phyloP scores from a whole-genome alignment of 306 rosid genomes.

The Potentilla sterilis region DNA sequence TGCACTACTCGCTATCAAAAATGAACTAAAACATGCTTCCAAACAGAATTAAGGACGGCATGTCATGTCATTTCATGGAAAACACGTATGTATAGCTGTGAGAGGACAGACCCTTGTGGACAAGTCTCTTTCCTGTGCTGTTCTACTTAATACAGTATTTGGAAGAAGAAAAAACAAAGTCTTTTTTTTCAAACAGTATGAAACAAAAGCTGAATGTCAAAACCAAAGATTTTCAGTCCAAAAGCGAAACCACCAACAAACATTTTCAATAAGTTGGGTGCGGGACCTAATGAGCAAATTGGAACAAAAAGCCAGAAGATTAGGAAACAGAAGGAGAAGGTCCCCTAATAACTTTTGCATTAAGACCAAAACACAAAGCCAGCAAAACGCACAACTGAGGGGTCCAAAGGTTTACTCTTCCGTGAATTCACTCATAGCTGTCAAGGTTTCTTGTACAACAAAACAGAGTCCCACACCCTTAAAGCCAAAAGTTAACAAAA shows the following conservation, averaged over 20 bases:
- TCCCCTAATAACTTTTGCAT: slow-evolving; percentile 1
- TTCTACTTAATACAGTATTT: background rate
- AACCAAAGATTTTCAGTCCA: background rate
- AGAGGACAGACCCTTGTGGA: background rate
- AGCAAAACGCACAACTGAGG: background rate
- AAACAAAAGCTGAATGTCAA: background rate
- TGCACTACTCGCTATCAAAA: background rate
- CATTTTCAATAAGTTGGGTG: background rate
- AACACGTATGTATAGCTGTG: background rate
- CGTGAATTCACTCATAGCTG: slow-evolving; percentile 20
- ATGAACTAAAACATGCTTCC: background rate
- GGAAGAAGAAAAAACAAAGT: background rate
- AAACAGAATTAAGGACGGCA: background rate
- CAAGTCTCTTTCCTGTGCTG: slow-evolving; percentile 7
- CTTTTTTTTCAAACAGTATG: background rate
- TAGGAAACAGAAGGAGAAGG: slow-evolving; percentile 16
- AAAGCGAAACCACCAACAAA: background rate
- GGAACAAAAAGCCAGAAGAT: slow-evolving; percentile 15
- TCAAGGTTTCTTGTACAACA: slow-evolving; percentile 25
- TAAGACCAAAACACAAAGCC: slow-evolving; percentile 16
- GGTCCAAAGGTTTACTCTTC: slow-evolving; percentile 23
- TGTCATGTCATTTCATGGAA: background rate
- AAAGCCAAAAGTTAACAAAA: background rate
- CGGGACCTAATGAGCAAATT: background rate
- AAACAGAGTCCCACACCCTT: slow-evolving; percentile 20